Base-by-base conservation (phyloP, 495 filamentous ascomycete genomes). In the Lindgomyces ingoldianus region DNA sequence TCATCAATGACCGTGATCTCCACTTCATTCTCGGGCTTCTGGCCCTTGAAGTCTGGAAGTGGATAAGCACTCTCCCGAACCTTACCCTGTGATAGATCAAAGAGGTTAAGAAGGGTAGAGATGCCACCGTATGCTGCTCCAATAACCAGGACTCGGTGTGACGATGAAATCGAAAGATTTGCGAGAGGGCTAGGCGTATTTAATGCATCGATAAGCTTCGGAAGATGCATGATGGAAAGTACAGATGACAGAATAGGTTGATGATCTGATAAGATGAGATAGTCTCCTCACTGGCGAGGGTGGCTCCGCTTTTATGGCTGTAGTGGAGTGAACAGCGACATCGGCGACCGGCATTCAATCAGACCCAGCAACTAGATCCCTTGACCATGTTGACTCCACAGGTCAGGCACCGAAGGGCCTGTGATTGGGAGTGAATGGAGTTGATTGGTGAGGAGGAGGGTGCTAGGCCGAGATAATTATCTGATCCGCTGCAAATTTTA, bases 1-100 rank as follows among this genome's bases (percentile, higher is more conserved):
- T 89, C 84, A 67, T 91, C 87, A 4, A 89, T 81, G 9, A 91
- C 77, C 10, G 86, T 89, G 48, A 89, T 84, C 39, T 88, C 77
- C 19, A 89, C 66, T 0, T 81, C 77, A 33, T 85, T 78, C 16
- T 74, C 72, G 25, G 73, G 72, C 19, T 74, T 54, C 21, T 64
- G 64, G 9, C 73, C 64, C 6, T 69, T 54, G 19, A 69, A 55
- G 27, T 69, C 66, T 0, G 66, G 60, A 26, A 56, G 29, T 12
- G 66, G 55, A 46, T 69, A 69, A 0, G 22, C 70, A 68, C 30
- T 79, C 18, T 78, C 75, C 53, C 74, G 52, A 0, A 70, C 49
- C 6, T 73, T 75, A 19, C 82, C 83, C 26, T 77, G 73, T 61
- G 81, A 81, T 14, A 87, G 78, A 69, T 89, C 84, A 39, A 84